A percentile compares a stretch with the other conserved stretches of the same genome.
Conservation (phyloP, 2,329 filamentous ascomycete species). For the Colletotrichum ledebouriae region DNA sequence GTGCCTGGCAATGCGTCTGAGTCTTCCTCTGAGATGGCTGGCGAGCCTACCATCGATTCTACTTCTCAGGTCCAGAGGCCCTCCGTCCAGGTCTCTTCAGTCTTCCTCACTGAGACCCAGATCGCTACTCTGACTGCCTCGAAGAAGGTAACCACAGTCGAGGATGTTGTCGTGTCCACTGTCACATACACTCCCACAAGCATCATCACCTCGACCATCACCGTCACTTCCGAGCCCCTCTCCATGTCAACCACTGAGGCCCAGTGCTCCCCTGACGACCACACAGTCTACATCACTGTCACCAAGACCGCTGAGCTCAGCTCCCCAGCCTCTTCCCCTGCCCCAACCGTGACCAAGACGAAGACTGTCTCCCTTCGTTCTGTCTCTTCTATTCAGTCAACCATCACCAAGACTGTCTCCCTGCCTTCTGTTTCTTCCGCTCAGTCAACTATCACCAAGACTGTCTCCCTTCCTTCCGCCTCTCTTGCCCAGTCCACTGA, state of each 20-base stretch:
- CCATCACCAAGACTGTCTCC: conserved; percentile 2
- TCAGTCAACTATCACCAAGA: conserved; percentile 6
- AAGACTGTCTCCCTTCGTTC: conserved; percentile 11
- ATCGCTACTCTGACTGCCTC: conserved; percentile 24
- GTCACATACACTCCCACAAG: conserved; percentile 32
- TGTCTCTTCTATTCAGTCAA: too few relatives aligned
- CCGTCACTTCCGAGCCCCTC: conserved; percentile 3
- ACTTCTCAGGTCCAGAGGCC: conserved; percentile 19
- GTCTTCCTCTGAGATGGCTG: background rate
- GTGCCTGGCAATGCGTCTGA: conserved; percentile 9
- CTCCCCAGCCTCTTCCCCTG: conserved; percentile 25
- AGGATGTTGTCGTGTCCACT: conserved; percentile 27
- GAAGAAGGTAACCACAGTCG: conserved; percentile 22
- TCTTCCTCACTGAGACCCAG: conserved; percentile 38
- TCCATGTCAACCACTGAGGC: conserved; percentile 3
- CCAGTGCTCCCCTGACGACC: conserved; percentile 28
- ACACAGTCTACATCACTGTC: conserved; percentile 40
- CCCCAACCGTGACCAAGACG: background rate
- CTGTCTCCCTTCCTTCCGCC: conserved; percentile 1
- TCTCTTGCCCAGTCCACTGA: conserved; percentile 15
- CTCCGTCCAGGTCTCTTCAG: conserved; percentile 20
- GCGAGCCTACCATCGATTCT: conserved; percentile 6
- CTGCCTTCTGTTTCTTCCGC: background rate
- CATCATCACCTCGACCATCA: conserved; percentile 17
- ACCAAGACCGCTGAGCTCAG: conserved; percentile 34